phyloP scores from a whole-genome alignment of 495 filamentous ascomycete genomes.

The Lasiosphaeria ovina region DNA sequence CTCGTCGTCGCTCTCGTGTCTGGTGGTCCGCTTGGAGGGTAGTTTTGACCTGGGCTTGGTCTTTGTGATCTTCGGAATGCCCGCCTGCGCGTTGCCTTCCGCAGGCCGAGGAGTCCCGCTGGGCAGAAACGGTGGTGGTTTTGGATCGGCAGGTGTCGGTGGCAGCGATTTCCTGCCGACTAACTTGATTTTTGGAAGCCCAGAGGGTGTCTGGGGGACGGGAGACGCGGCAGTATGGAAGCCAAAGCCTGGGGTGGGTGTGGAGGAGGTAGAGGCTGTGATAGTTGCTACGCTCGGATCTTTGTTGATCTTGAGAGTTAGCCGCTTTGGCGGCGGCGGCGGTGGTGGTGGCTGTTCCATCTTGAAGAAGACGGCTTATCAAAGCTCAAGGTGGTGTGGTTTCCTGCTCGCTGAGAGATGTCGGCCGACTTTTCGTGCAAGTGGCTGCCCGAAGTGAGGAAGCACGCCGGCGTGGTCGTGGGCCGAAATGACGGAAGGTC shows the following conservation, averaged over 20 bases:
- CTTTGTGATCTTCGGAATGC: constrained; percentile 30
- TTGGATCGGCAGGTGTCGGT: constrained; percentile 41
- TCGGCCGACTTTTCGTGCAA: too few relatives aligned
- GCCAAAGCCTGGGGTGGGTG: constrained; percentile 13
- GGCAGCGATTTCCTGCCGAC: constrained; percentile 44
- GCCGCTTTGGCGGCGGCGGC: constrained; percentile 20
- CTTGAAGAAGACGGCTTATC: not conserved
- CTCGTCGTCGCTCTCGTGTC: constrained; percentile 41
- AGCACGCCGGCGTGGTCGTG: too few relatives aligned
- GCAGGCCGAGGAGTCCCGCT: not conserved
- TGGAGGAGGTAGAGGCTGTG: constrained; percentile 11
- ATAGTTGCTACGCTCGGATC: constrained; percentile 5
- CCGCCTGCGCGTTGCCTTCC: constrained; percentile 13
- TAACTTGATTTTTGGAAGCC: constrained; percentile 52
- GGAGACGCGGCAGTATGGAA: constrained; percentile 23
- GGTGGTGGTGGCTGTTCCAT: constrained; percentile 21
- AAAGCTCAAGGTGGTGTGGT: not conserved
- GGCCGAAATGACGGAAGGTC: too few relatives aligned
- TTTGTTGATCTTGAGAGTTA: constrained; percentile 27
- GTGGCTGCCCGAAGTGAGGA: too few relatives aligned
- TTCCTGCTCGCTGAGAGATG: not conserved
- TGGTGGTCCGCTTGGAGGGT: constrained; percentile 45
- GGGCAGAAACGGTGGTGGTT: constrained; percentile 13
- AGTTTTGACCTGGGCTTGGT: constrained; percentile 48
- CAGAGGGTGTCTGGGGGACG: constrained; percentile 37